Percentiles rank a stretch among this genome's conserved stretches.
phyloP scores from a whole-genome alignment of 2,329 filamentous ascomycete species.

The Ophiocordyceps camponoti-leonardi region DNA sequence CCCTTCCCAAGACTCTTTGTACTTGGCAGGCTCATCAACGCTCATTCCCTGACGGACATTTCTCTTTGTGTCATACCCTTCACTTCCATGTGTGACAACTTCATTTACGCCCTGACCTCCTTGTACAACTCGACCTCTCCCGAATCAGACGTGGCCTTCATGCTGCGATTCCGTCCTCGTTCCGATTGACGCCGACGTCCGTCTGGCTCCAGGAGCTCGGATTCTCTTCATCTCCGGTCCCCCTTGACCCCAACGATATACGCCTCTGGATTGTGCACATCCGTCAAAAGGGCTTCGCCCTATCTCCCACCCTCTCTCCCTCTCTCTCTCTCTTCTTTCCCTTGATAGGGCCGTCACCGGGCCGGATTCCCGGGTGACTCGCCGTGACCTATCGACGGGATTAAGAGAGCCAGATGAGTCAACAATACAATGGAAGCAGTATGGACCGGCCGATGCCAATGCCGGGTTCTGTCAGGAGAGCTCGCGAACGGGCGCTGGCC shows the following conservation, averaged over 20 bases:
- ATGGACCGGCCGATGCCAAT: conserved; percentile 27
- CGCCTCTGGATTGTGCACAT: background rate
- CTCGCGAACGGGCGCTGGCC: conserved; percentile 33
- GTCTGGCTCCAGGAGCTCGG: conserved; percentile 7
- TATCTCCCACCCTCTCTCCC: background rate
- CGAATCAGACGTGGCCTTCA: conserved; percentile 1
- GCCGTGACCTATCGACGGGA: background rate
- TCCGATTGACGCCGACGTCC: conserved; percentile 7
- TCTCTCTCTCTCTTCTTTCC: background rate
- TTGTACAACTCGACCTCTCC: background rate
- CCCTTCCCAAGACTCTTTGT: no score
- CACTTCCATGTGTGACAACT: background rate
- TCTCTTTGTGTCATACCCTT: no score
- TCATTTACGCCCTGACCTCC: background rate
- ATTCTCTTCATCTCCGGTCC: background rate
- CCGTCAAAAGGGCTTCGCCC: conserved; percentile 1
- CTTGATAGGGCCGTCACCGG: conserved; percentile 1
- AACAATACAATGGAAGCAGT: conserved; percentile 33
- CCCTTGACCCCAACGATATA: background rate
- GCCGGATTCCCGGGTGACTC: conserved; percentile 6
- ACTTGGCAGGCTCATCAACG: no score
- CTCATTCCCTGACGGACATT: no score
- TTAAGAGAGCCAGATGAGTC: conserved; percentile 29
- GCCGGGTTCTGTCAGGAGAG: conserved; percentile 34
- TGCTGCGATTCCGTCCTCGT: conserved; percentile 8